Percentiles rank a stretch among this genome's conserved stretches.
Evolutionary conservation across 2,329 filamentous ascomycete genomes (phyloP).

Genomic region (Lasiodiplodia citricola): DNA sequence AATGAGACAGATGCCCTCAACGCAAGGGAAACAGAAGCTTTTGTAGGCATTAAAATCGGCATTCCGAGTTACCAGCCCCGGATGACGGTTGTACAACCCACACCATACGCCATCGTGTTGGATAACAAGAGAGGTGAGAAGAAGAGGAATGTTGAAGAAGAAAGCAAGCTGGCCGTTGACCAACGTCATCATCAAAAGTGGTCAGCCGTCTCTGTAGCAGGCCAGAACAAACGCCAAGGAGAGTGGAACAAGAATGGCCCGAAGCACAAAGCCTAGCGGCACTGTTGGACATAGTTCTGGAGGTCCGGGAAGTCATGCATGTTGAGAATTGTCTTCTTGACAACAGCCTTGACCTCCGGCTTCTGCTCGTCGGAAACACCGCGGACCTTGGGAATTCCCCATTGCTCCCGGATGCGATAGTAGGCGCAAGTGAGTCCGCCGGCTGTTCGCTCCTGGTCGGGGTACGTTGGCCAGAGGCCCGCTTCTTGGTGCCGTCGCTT

Average conservation of each 20-base stretch:
- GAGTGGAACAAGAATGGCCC: background rate
- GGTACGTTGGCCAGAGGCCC: slow-evolving; percentile 25
- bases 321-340: slow-evolving; percentile 7
- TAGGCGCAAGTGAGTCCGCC: slow-evolving; percentile 26
- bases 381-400: slow-evolving; percentile 26
- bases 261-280: background rate
- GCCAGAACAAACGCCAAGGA: background rate
- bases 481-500: slow-evolving; percentile 24
- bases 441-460: slow-evolving; percentile 20
- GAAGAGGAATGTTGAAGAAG: no score
- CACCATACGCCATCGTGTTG: background rate
- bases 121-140: background rate
- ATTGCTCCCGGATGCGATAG: slow-evolving; percentile 26
- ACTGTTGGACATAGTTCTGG: background rate
- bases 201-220: background rate
- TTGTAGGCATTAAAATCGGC: slow-evolving; percentile 2
- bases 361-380: slow-evolving; percentile 25
- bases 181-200: background rate
- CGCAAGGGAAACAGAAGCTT: background rate
- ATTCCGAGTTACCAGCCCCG: slow-evolving; percentile 10
- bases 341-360: slow-evolving; percentile 22
- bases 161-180: background rate
- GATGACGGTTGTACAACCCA: background rate
- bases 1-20: background rate
- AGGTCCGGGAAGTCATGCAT: slow-evolving; percentile 27